Percentiles rank a stretch among this genome's conserved stretches.
Conservation (phyloP, 176 grass and related monocot species). For the Triticum monococcum region DNA sequence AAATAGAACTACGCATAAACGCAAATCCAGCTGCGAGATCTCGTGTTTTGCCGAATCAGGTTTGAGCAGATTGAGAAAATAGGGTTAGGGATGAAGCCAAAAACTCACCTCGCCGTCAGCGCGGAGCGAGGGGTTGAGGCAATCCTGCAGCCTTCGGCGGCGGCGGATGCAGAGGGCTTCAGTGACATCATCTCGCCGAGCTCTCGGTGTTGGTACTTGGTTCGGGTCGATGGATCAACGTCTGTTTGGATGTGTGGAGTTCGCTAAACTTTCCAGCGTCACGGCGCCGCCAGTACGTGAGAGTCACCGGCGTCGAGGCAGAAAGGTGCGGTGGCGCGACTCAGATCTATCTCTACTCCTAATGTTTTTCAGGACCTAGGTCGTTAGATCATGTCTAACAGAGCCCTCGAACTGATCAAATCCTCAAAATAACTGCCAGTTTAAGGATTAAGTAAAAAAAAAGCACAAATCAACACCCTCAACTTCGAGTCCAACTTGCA, state of each 20-base stretch:
- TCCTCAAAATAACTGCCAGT: too few relatives aligned
- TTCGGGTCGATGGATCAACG: conserved; percentile 10
- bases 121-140: conserved; percentile 25
- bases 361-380: too few relatives aligned
- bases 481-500: too few relatives aligned
- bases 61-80: conserved; percentile 9
- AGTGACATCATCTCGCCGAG: conserved; percentile 39
- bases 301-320: conserved; percentile 12
- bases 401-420: too few relatives aligned
- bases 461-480: too few relatives aligned
- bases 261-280: not conserved
- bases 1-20: not conserved
- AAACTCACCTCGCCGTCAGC: conserved; percentile 28
- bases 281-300: not conserved
- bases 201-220: conserved; percentile 1
- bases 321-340: not conserved
- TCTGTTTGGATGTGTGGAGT: not conserved
- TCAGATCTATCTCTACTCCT: not conserved
- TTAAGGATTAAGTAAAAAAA: too few relatives aligned
- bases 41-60: not conserved
- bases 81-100: not conserved
- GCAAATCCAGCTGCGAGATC: conserved; percentile 31
- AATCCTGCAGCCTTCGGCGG: conserved; percentile 16
- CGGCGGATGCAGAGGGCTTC: conserved; percentile 35
- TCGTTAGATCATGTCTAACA: too few relatives aligned